Percentiles rank a stretch among this genome's conserved stretches.
These are phyloP conservation scores for Fusarium stilboides DNA, from an alignment of 2,329 filamentous ascomycete species.

Conservation along the genomic window DNA sequence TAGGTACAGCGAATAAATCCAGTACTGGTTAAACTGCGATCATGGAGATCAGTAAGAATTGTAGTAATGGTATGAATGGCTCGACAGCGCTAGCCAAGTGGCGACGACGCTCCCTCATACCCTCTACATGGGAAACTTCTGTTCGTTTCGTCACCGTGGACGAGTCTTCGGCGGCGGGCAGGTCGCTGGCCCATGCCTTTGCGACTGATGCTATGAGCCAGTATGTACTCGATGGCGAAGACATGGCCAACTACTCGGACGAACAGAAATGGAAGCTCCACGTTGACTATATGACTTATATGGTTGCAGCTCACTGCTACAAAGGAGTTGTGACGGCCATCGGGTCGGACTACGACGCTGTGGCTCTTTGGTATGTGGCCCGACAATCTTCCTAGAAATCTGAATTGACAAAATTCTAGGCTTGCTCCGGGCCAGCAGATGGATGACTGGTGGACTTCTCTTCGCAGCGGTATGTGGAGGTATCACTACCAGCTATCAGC, in stretches of 20 bases:
- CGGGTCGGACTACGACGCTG: conserved; percentile 81
- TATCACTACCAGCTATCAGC: conserved; percentile 80
- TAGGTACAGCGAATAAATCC: conserved; percentile 42
- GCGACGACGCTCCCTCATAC: conserved; percentile 63
- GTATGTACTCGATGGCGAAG: conserved; percentile 82
- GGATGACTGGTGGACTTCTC: conserved; percentile 79
- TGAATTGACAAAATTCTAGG: conserved; percentile 61
- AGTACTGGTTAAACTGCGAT: conserved; percentile 52
- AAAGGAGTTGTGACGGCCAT: conserved; percentile 82
- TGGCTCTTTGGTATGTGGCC: conserved; percentile 80
- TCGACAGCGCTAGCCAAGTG: conserved; percentile 50
- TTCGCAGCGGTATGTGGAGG: conserved; percentile 84
- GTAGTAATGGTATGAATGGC: conserved; percentile 27
- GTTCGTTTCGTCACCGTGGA: conserved; percentile 75
- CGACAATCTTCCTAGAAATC: not conserved
- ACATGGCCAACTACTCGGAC: conserved; percentile 73
- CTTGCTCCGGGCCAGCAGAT: conserved; percentile 81
- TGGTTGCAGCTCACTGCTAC: conserved; percentile 81
- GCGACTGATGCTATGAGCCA: conserved; percentile 79
- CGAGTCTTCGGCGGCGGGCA: conserved; percentile 80
- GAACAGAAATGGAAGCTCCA: conserved; percentile 84
- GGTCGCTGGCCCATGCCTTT: conserved; percentile 83
- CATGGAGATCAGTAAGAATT: conserved; percentile 61
- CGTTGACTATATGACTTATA: conserved; percentile 82
- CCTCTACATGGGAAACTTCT: conserved; percentile 66